Percentiles rank a stretch among this genome's conserved stretches.
These are phyloP conservation scores for Rhodosporidiobolus sp. DNA, from an alignment of 768 basidiomycete species.

Conservation along the genomic window DNA sequence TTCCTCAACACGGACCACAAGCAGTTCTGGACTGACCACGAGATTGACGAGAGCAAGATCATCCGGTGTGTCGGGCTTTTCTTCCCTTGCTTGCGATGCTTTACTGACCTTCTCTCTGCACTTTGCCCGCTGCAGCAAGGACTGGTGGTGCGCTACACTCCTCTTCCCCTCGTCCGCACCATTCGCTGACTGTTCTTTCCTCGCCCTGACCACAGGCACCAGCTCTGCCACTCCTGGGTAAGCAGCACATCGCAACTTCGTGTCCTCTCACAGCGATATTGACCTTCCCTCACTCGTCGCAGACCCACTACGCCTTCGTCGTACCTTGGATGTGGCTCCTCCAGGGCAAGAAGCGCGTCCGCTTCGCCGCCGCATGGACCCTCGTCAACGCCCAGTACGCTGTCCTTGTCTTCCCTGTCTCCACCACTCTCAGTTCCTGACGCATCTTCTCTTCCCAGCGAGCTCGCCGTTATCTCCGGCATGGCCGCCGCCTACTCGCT, in stretches of 20 bases:
- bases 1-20: conserved; percentile 52
- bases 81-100: too few species aligned
- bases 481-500: conserved; percentile 51
- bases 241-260: not conserved
- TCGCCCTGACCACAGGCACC: too few species aligned
- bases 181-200: not conserved
- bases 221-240: conserved; percentile 48
- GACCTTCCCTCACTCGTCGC: not conserved
- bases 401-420: not conserved
- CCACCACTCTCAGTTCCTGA: not conserved
- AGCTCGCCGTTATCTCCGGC: conserved; percentile 49
- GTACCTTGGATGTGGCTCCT: conserved; percentile 51
- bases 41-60: conserved; percentile 52
- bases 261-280: not conserved
- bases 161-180: not conserved
- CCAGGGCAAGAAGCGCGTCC: conserved; percentile 47
- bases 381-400: conserved; percentile 47
- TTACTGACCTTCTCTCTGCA: conserved; percentile 25
- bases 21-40: conserved; percentile 49
- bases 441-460: conserved; percentile 18
- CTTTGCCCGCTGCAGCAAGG: too few species aligned
- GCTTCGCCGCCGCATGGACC: conserved; percentile 52
- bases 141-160: conserved; percentile 48
- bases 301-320: conserved; percentile 44
- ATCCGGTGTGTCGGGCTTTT: conserved; percentile 26